Base-by-base conservation (phyloP, 139 green algal genomes). In the Closterium sp. region DNA sequence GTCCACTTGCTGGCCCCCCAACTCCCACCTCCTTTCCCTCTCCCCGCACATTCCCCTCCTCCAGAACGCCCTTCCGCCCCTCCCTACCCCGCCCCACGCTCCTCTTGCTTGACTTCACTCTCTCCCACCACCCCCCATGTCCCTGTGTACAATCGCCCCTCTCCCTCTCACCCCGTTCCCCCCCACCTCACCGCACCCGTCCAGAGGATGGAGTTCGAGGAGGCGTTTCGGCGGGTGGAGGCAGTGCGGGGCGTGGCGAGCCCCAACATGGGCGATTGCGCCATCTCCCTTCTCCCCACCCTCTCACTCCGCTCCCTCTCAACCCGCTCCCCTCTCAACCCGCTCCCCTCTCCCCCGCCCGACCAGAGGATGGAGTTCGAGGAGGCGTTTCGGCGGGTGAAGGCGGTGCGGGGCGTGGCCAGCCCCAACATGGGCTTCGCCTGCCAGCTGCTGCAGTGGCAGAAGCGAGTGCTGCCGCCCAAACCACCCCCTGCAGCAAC, bases 211-310 rank as follows among this genome's bases (percentile, higher is more conserved):
- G 55, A 76, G 55, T 76, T 98, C 93, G 97, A 99, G 9, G 96
- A 98, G 30, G 93, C 96, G 21, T 98, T 97, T 88, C 31, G 93
- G 55, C 85, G 91, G 2, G 97, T 99, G 21, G 97, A 99, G 94
- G 94, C 93, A 0, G 89, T 95, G 2, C 92, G 97, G 0, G 97
- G 96, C 0, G 96, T 99, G 6, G 96, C 97, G 30, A 98, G 97
- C 90, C 98, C 98, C 8, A 99, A 99, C 94, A 98, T 99, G 34
- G 98, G 97, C 85, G n/a, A n/a, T n/a, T n/a, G n/a, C n/a, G n/a
- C n/a, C n/a, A n/a, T n/a, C n/a, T n/a, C n/a, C n/a, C n/a, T n/a
- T n/a, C n/a, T n/a, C n/a, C n/a, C n/a, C n/a, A n/a, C 64, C 16
- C 16, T 83, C 12, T 28, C 64, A 16, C 16, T 83, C 64, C 12